These are phyloP conservation scores for Candida montana DNA, from an alignment of 805 yeast genomes.

Conservation along the genomic window DNA sequence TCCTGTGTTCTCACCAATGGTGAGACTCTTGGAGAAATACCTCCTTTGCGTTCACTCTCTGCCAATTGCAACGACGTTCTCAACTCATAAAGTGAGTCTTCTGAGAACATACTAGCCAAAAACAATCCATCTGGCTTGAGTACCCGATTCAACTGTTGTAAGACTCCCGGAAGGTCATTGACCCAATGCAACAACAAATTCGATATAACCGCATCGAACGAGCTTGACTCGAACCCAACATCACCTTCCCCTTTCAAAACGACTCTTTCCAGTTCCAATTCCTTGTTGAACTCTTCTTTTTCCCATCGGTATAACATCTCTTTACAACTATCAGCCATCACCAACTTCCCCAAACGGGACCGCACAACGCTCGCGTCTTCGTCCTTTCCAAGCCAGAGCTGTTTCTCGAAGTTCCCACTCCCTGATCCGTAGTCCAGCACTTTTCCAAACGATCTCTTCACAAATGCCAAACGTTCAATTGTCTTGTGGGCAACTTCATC, in stretches of 20 bases:
- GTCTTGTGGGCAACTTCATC: slow-evolving; percentile 70
- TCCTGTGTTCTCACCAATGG: slow-evolving; percentile 78
- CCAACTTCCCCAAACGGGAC: slow-evolving; percentile 46
- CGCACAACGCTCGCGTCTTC: slow-evolving; percentile 54
- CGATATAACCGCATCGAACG: slow-evolving; percentile 67
- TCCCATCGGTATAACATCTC: slow-evolving; percentile 49
- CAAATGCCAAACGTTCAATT: slow-evolving; percentile 69
- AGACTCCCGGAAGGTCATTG: slow-evolving; percentile 69
- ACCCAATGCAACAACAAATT: slow-evolving; percentile 80
- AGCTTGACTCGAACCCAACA: slow-evolving; percentile 32
- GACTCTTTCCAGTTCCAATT: slow-evolving; percentile 42
- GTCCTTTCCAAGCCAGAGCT: slow-evolving; percentile 26
- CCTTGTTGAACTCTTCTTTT: slow-evolving; percentile 32
- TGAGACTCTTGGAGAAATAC: slow-evolving; percentile 74
- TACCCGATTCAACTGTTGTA: slow-evolving; percentile 49
- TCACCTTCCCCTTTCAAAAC: slow-evolving; percentile 67
- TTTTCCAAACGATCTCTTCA: slow-evolving; percentile 55
- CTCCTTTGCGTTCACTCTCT: slow-evolving; percentile 73
- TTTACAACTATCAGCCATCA: slow-evolving; percentile 62
- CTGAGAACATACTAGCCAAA: slow-evolving; percentile 76
- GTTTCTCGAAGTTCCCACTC: slow-evolving; percentile 55
- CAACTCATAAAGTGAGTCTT: slow-evolving; percentile 79
- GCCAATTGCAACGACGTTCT: slow-evolving; percentile 78
- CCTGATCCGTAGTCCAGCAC: slow-evolving; percentile 72
- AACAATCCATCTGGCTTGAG: slow-evolving; percentile 78